Conservation (phyloP, 2,329 filamentous ascomycete species). For the Fonsecaea pugnacius region DNA sequence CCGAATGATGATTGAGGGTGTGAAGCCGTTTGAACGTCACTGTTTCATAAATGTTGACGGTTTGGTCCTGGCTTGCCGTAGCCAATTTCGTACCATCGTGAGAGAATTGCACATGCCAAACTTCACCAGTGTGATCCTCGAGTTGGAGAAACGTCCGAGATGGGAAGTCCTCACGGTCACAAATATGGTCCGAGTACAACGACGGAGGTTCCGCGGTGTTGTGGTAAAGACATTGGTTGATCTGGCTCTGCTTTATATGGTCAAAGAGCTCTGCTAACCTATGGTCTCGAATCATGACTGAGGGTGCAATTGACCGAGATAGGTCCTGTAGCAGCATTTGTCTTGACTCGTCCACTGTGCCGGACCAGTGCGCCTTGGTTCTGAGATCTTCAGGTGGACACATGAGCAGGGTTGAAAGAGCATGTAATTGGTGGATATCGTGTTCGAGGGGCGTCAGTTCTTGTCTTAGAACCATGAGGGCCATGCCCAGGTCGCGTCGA, state of each 20-base stretch:
- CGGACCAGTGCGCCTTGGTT: constrained; percentile 80
- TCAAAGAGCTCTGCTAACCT: constrained; percentile 79
- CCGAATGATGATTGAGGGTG: constrained; percentile 67
- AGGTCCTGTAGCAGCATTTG: constrained; percentile 76
- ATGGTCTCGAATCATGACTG: constrained; percentile 94
- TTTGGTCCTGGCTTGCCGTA: constrained; percentile 75
- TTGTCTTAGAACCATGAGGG: constrained; percentile 79
- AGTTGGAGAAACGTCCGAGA: constrained; percentile 72
- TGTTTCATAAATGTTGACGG: constrained; percentile 82
- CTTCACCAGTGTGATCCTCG: constrained; percentile 74
- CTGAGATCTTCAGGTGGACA: constrained; percentile 79
- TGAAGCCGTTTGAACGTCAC: constrained; percentile 68
- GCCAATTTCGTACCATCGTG: constrained; percentile 82
- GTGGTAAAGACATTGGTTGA: constrained; percentile 84
- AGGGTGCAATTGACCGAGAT: constrained; percentile 89
- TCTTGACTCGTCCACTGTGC: constrained; percentile 74
- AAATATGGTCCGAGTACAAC: constrained; percentile 85
- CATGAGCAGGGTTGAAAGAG: constrained; percentile 88
- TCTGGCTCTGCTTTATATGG: constrained; percentile 81
- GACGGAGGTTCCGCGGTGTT: constrained; percentile 79
- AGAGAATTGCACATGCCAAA: constrained; percentile 91
- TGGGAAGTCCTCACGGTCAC: constrained; percentile 79
- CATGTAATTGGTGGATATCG: constrained; percentile 76
- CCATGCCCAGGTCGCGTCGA: constrained; percentile 70
- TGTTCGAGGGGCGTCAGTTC: constrained; percentile 86